Evolutionary conservation across 306 rosid genomes (phyloP), one percentile per base, ranked within the genome.

Genomic region (Amphicarpaea edgeworthii): DNA sequence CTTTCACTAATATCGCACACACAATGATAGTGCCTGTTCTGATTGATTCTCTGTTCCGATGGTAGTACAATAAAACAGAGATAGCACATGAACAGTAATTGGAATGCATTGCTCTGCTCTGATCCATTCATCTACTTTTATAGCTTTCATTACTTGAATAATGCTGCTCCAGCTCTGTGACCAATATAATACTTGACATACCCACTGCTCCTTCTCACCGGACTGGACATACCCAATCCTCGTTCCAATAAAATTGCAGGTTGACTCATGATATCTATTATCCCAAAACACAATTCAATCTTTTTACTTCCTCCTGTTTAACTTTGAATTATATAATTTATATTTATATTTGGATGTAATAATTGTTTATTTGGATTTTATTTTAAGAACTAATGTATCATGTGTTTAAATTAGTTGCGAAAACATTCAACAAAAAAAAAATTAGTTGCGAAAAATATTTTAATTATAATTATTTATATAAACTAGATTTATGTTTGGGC

Each of bases 31-130:
- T 54, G 21, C 6, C 73, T 5, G 19, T 40, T 65, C 32, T 54
- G 50, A 78, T 57, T 34, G 77, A 70, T 68, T 45, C 76, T 20
- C 49, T 68, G 47, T 32, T 76, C 15, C 8, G 37, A 50, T 20
- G 32, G 72, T 49, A 78, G 72, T 49, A 78, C 77, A 50, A 78
- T 37, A 62, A 38, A 70, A 38, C 42, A 60, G 11, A 61, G 43
- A 68, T 51, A 32, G 40, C 76, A 58, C 3, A 43, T 45, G 43
- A 68, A 58, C 61, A 68, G 30, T 78, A 9, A 61, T 24, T 46
- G 21, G 42, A 61, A 59, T 70, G 73, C 71, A 32, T 42, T 19
- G 49, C 45, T 67, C 46, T 76, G 38, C 16, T 41, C 12, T 65
- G 60, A 24, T 67, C 50, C 28, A 5, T 68, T 68, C 76, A 46